Conservation (phyloP, 2,329 filamentous ascomycete genomes). For the Ceratocystis albifundus region DNA sequence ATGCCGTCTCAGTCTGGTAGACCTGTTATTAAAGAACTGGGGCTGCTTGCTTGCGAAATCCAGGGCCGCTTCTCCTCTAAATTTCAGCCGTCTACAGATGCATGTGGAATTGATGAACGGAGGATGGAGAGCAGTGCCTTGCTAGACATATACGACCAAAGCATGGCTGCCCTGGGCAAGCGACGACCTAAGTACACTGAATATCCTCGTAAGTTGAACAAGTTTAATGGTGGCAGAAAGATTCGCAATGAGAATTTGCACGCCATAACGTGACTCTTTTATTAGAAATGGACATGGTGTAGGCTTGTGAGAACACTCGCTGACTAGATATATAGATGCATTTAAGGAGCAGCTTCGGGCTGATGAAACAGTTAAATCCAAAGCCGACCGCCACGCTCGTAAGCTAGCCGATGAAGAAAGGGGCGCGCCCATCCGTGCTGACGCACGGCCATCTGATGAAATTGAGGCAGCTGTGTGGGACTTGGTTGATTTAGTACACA, state of each 20-base stretch:
- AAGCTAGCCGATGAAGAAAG: conserved; percentile 35
- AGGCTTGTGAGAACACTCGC: neutral
- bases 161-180: conserved; percentile 35
- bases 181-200: conserved; percentile 38
- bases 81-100: conserved; percentile 34
- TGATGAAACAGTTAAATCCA: conserved; percentile 37
- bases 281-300: too few species aligned
- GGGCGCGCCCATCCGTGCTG: conserved; percentile 34
- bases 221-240: neutral
- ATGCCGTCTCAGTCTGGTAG: conserved; percentile 33
- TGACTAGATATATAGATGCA: conserved; percentile 28
- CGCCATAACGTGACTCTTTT: too few species aligned
- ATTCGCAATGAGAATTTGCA: too few species aligned
- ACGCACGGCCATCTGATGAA: conserved; percentile 36
- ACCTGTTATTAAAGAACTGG: conserved; percentile 33
- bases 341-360: conserved; percentile 39
- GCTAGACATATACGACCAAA: conserved; percentile 34
- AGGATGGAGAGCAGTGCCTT: conserved; percentile 33
- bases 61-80: conserved; percentile 35
- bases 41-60: conserved; percentile 35
- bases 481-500: conserved; percentile 39
- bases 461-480: conserved; percentile 44
- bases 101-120: conserved; percentile 34
- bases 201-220: conserved; percentile 32
- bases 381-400: conserved; percentile 37